Base-by-base conservation (phyloP, 306 rosid genomes). In the Citrullus mucosospermus region DNA sequence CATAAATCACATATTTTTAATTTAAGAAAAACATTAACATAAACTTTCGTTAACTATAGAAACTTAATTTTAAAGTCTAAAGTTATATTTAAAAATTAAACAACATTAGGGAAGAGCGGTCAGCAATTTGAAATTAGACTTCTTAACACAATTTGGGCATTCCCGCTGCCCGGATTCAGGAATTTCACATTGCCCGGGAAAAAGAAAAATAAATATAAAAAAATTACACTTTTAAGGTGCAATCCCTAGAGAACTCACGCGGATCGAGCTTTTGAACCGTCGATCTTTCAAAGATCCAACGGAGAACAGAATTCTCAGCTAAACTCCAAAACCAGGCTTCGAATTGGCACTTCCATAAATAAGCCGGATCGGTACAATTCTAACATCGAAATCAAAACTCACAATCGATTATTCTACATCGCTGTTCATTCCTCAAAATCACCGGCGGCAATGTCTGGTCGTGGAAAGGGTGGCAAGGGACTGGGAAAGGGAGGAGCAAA, bases 381-480 rank as follows among this genome's bases (percentile, higher is more conserved):
- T 0, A 6, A 2, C 56, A 69, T 22, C 57, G 3, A 6, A 12
- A 1, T 25, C 76, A 15, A 46, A 38, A 1, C 16, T 17, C 22
- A 6, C 11, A 1, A 67, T 2, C 8, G 5, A 11, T 18, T 6
- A 0, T 54, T 14, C 20, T 38, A 11, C 41, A 2, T 0, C 6
- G 39, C 41, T 30, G 41, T 30, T 61, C 68, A 2, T 6, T 11
- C 46, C 11, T 18, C 4, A 6, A 5, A 44, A 3, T 69, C 48
- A 12, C 1, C 32, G 4, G 18, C 14, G 50, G 75, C 61, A 82
- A 88, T 88, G 91, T 85, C 91, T 1, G 91, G 91, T 0, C 91
- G 87, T 3, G 91, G 91, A 9, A 88, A 88, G 83, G 91, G 91
- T 2, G 91, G 91, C 41, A 88, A 88, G 88, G 91, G 91, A 0